Evolutionary conservation across 2,329 filamentous ascomycete species (phyloP), one percentile per base, ranked within the genome.

Genomic region (Ophiostoma triangulosporum): DNA sequence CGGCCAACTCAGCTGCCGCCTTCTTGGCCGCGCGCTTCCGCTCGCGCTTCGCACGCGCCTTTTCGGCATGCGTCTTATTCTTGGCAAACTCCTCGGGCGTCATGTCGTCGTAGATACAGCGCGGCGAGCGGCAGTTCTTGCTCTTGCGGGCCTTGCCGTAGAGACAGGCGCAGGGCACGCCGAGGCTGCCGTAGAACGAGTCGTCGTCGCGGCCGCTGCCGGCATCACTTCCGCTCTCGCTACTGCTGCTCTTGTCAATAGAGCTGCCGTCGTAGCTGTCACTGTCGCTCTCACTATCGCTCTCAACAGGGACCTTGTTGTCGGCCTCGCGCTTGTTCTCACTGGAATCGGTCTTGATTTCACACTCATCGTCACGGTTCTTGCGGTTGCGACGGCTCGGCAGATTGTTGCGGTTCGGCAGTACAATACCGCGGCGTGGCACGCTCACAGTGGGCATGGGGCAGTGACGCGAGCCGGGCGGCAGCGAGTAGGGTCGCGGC

Each of bases 401-500:
- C 38, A 24, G 20, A 6, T 12, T 12, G 9, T 24, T 43, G 20
- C 38, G 38, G 12, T 14, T 24, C 6, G 38, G 38, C 20, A n/a
- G n/a, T n/a, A 27, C 26, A 31, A 9, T 15, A 17, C 43, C 26
- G 5, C 24, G 14, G 14, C 43, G 15, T 7, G 24, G 26, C 26
- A 29, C 26, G 6, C 43, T n/a, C 24, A 22, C 14, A 7, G 6
- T 3, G 24, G 43, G 26, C 15, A 17, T 29, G 24, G 43, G 43
- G 1, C 17, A 15, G 20, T 27, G 43, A 9, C 40, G 48, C 27
- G 49, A 49, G 9, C 43, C 50, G 7, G 32, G 20, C 24, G 32
- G 49, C 32, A 51, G 22, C 31, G 24, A 20, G 49, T 54, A 54
- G 5, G 48, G 53, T 24, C 48, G 53, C 4, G 14, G 3, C 14